phyloP scores from a whole-genome alignment of 352 stramenopile genomes.

The Phytophthora tentaculata region DNA sequence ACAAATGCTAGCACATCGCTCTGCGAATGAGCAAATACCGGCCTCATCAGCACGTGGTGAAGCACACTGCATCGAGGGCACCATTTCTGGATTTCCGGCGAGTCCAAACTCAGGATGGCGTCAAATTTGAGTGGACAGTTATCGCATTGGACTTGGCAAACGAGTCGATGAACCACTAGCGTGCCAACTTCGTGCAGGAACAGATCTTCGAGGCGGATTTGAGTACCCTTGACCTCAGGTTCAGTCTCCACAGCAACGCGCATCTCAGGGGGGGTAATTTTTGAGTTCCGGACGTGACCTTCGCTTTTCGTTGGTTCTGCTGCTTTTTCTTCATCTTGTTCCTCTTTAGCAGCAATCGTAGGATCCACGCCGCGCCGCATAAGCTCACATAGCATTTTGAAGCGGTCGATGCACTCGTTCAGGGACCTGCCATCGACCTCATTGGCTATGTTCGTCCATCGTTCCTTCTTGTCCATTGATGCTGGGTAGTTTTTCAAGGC shows the following conservation, averaged over 20 bases:
- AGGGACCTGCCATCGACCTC: slow-evolving; percentile 72
- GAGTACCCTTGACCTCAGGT: slow-evolving; percentile 53
- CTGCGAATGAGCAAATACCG: slow-evolving; percentile 72
- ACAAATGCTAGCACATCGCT: slow-evolving; percentile 74
- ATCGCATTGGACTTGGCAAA: slow-evolving; percentile 71
- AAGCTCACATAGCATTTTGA: slow-evolving; percentile 65
- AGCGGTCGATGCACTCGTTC: slow-evolving; percentile 87
- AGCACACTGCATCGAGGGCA: slow-evolving; percentile 81
- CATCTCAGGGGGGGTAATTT: slow-evolving; percentile 54
- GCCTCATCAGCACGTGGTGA: slow-evolving; percentile 67
- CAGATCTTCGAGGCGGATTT: slow-evolving; percentile 67
- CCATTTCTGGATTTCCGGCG: slow-evolving; percentile 67
- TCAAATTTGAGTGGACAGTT: slow-evolving; percentile 85
- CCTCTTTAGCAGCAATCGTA: slow-evolving; percentile 3
- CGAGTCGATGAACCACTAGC: slow-evolving; percentile 65
- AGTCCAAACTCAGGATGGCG: slow-evolving; percentile 53
- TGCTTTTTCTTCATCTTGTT: slow-evolving; percentile 29
- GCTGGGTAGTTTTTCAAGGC: slow-evolving; percentile 78
- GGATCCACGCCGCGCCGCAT: slow-evolving; percentile 45
- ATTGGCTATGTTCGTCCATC: slow-evolving; percentile 71
- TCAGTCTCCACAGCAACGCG: slow-evolving; percentile 66
- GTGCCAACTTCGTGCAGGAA: slow-evolving; percentile 85
- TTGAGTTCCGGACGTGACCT: slow-evolving; percentile 31
- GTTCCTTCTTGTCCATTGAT: slow-evolving; percentile 72
- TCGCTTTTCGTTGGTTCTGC: slow-evolving; percentile 22